Evolutionary conservation across 176 grass and related monocot species (phyloP).

Genomic region (Oryza punctata): DNA sequence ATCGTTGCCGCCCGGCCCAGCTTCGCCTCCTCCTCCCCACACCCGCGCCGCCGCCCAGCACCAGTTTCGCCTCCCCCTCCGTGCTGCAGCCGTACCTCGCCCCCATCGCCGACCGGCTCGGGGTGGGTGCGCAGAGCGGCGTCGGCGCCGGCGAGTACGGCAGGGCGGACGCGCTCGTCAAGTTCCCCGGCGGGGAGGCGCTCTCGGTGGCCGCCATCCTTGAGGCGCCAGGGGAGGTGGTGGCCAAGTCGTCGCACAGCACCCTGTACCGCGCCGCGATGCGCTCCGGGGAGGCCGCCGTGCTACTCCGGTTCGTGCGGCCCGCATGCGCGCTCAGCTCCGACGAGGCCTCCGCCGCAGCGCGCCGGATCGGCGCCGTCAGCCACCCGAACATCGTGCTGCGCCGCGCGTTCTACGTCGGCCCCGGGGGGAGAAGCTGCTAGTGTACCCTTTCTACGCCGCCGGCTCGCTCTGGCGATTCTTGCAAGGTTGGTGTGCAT

Average conservation of each 20-base stretch:
- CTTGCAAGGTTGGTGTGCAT: constrained; percentile 55
- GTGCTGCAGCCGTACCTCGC: constrained; percentile 49
- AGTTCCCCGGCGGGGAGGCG: constrained; percentile 79
- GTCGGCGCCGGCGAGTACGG: not conserved
- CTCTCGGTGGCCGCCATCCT: constrained; percentile 76
- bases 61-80: too few species aligned
- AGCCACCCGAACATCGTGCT: constrained; percentile 84
- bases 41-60: too few species aligned
- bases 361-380: constrained; percentile 54
- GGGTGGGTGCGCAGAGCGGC: not conserved
- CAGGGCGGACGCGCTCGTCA: constrained; percentile 54
- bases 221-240: constrained; percentile 91
- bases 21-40: too few species aligned
- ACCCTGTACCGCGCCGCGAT: constrained; percentile 87
- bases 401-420: constrained; percentile 76
- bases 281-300: constrained; percentile 46
- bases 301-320: constrained; percentile 86
- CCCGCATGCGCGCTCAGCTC: constrained; percentile 60
- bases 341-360: constrained; percentile 64
- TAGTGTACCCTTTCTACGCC: constrained; percentile 89
- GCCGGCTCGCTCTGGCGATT: constrained; percentile 78
- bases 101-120: constrained; percentile 51
- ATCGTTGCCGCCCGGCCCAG: too few species aligned
- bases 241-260: constrained; percentile 85
- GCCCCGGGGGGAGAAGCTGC: constrained; percentile 89